phyloP scores from a whole-genome alignment of 23 red algal species.

The Agarophyton chilense region DNA sequence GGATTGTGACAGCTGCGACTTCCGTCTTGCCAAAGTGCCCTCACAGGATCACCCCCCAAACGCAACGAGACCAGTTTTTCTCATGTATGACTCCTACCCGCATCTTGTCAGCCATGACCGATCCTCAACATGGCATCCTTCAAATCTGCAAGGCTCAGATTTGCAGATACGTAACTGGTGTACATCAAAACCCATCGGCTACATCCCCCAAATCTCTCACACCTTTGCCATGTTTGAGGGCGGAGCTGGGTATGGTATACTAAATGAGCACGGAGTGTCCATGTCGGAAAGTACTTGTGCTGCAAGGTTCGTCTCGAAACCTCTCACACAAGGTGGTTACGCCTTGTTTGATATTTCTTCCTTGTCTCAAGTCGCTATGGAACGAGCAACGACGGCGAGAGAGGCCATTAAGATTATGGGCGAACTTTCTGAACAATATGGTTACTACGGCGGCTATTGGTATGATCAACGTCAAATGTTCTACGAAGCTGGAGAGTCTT shows the following conservation, averaged over 20 bases:
- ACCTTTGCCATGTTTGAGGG: slow-evolving; percentile 59
- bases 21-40: slow-evolving; percentile 59
- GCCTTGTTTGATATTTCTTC: slow-evolving; percentile 58
- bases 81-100: slow-evolving; percentile 36
- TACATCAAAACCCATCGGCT: slow-evolving; percentile 17
- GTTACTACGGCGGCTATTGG: slow-evolving; percentile 67
- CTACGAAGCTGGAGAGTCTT: slow-evolving; percentile 67
- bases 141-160: slow-evolving; percentile 57
- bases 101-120: slow-evolving; percentile 39
- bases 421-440: slow-evolving; percentile 55
- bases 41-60: slow-evolving; percentile 8
- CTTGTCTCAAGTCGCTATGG: slow-evolving; percentile 47
- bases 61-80: slow-evolving; percentile 13
- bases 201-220: slow-evolving; percentile 42
- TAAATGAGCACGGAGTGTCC: slow-evolving; percentile 61
- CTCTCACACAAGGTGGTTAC: slow-evolving; percentile 32
- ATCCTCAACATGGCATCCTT: slow-evolving; percentile 42
- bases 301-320: slow-evolving; percentile 25
- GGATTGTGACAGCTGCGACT: slow-evolving; percentile 64
- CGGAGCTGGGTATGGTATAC: slow-evolving; percentile 65
- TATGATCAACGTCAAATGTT: neutral
- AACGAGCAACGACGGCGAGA: slow-evolving; percentile 52
- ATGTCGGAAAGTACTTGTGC: slow-evolving; percentile 70
- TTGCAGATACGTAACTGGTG: slow-evolving; percentile 48
- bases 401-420: slow-evolving; percentile 77